Evolutionary conservation across 805 yeast species (phyloP).

Genomic region (Schwanniomyces occidentalis): DNA sequence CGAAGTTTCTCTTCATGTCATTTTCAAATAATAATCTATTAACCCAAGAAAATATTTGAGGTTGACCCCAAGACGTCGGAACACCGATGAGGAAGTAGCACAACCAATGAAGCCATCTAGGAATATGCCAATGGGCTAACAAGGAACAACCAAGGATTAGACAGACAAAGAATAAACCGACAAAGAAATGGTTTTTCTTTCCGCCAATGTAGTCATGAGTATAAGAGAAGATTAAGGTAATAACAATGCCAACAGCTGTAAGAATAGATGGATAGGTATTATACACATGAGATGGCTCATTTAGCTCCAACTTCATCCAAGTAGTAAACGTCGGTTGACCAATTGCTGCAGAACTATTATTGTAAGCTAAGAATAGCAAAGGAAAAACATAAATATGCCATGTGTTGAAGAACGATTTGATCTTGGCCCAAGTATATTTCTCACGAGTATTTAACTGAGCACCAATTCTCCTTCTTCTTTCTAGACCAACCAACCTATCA

Average conservation of each 20-base stretch:
- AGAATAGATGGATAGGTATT: constrained; percentile 33
- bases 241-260: constrained; percentile 26
- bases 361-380: constrained; percentile 34
- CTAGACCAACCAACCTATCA: constrained; percentile 46
- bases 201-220: constrained; percentile 35
- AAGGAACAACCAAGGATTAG: constrained; percentile 43
- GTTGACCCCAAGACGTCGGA: constrained; percentile 55
- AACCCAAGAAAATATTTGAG: constrained; percentile 57
- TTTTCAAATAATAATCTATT: constrained; percentile 46
- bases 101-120: constrained; percentile 50
- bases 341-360: constrained; percentile 32
- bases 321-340: constrained; percentile 38
- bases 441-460: constrained; percentile 44
- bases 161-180: constrained; percentile 36
- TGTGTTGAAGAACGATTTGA: constrained; percentile 43
- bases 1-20: constrained; percentile 42
- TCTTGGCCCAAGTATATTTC: constrained; percentile 39
- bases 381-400: constrained; percentile 54
- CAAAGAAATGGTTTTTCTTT: constrained; percentile 34
- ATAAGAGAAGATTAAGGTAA: constrained; percentile 25
- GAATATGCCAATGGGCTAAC: constrained; percentile 50
- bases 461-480: constrained; percentile 42
- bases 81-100: constrained; percentile 49
- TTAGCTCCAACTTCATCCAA: constrained; percentile 34
- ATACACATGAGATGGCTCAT: constrained; percentile 27